phyloP scores from a whole-genome alignment of 2,329 filamentous ascomycete species.

The Lachnellula cervina region DNA sequence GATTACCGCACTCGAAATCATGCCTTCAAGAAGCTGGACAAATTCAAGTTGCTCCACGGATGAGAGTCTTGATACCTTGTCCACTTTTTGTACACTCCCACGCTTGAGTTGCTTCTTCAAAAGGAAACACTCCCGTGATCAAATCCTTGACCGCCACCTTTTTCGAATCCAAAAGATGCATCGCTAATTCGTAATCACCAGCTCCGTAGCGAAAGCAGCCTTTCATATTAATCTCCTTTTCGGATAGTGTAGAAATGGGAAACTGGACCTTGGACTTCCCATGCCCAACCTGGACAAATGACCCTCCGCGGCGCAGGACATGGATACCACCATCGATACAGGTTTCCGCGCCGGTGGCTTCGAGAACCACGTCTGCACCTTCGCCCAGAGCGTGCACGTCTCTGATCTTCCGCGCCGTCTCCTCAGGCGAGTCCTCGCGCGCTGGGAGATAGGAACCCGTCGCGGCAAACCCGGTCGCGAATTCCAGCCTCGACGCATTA shows the following conservation, averaged over 20 bases:
- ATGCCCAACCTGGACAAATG: constrained; percentile 44
- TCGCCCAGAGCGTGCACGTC: constrained; percentile 36
- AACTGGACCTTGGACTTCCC: constrained; percentile 37
- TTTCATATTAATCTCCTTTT: constrained; percentile 43
- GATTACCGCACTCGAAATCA: no score
- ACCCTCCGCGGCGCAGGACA: constrained; percentile 41
- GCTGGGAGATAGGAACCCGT: constrained; percentile 1
- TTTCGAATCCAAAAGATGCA: constrained; percentile 38
- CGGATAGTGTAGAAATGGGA: constrained; percentile 46
- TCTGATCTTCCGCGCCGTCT: constrained; percentile 37
- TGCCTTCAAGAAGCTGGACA: neutral
- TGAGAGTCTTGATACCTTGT: constrained; percentile 22
- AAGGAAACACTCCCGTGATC: constrained; percentile 36
- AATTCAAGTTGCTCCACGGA: constrained; percentile 1
- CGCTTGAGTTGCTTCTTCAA: constrained; percentile 43
- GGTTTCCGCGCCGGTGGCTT: constrained; percentile 41
- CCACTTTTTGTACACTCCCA: constrained; percentile 27
- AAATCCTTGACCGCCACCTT: constrained; percentile 29
- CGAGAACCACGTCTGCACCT: constrained; percentile 46
- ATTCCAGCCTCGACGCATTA: constrained; percentile 36
- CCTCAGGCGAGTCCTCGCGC: constrained; percentile 34
- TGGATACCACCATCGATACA: constrained; percentile 46
- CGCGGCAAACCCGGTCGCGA: constrained; percentile 36
- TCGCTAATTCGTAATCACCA: constrained; percentile 45
- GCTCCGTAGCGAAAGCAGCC: constrained; percentile 48